phyloP scores from a whole-genome alignment of 2,329 filamentous ascomycete genomes.

The Xylariaceae sp. region DNA sequence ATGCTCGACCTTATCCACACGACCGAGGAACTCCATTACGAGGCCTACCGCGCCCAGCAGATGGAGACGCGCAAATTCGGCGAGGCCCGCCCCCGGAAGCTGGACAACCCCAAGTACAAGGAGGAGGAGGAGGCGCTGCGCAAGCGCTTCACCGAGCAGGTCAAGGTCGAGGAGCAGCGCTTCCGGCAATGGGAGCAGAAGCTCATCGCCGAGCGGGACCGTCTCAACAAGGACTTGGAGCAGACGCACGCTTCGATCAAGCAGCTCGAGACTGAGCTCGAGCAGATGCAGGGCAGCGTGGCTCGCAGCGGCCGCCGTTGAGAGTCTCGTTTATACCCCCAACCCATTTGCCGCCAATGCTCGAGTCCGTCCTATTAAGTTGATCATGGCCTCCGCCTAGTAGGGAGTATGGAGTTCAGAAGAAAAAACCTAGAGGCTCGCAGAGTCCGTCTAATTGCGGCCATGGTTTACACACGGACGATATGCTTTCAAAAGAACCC shows the following conservation, averaged over 20 bases:
- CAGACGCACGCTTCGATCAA: conserved; percentile 93
- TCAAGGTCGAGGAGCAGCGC: conserved; percentile 99
- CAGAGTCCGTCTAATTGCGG: conserved; percentile 11
- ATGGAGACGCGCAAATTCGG: conserved; percentile 99
- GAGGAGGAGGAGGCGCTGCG: conserved; percentile 97
- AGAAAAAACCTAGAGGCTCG: conserved; percentile 8
- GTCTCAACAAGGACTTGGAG: conserved; percentile 99
- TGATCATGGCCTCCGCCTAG: conserved; percentile 16
- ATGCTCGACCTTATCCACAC: conserved; percentile 99
- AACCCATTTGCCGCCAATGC: conserved; percentile 11
- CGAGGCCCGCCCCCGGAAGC: conserved; percentile 91
- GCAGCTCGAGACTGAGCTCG: conserved; percentile 84
- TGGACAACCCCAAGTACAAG: conserved; percentile 99
- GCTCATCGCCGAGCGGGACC: conserved; percentile 96
- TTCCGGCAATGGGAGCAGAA: conserved; percentile 99
- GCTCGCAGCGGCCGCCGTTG: conserved; percentile 91
- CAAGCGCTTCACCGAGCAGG: conserved; percentile 99
- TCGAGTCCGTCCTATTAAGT: conserved; percentile 13
- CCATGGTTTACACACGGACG: conserved; percentile 13
- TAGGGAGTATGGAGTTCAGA: conserved; percentile 20
- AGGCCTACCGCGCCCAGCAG: conserved; percentile 96
- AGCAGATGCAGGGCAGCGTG: conserved; percentile 83
- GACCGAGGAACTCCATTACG: conserved; percentile 98
- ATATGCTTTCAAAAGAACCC: conserved; percentile 23
- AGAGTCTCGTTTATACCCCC: conserved; percentile 16